phyloP scores from a whole-genome alignment of 208 protist species.

The Jaenimonas drosophilae region DNA sequence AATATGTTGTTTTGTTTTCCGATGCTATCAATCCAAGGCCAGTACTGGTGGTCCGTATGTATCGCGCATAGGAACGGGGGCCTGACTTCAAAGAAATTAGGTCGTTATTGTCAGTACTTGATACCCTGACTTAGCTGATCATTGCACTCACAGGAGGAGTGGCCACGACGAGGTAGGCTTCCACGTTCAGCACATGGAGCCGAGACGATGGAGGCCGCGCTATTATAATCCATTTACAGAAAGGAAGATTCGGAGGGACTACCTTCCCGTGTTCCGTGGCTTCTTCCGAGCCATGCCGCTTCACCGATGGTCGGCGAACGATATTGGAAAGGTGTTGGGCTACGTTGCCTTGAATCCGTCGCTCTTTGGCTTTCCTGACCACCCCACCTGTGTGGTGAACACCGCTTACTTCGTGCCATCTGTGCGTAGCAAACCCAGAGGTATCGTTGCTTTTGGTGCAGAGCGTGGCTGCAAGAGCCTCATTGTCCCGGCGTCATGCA shows the following conservation, averaged over 20 bases:
- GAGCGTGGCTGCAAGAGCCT: conserved; percentile 83
- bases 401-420: conserved; percentile 81
- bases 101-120: no score
- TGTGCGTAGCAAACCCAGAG: conserved; percentile 44
- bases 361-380: conserved; percentile 76
- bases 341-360: conserved; percentile 73
- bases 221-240: conserved; percentile 85
- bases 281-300: conserved; percentile 82
- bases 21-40: no score
- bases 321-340: conserved; percentile 65
- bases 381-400: conserved; percentile 84
- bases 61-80: no score
- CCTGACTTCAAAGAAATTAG: background rate
- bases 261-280: conserved; percentile 60
- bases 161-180: background rate
- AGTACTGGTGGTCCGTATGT: no score
- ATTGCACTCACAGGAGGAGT: no score
- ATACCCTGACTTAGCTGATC: no score
- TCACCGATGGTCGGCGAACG: conserved; percentile 58
- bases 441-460: conserved; percentile 72
- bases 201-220: conserved; percentile 58
- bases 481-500: conserved; percentile 74
- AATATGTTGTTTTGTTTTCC: no score
- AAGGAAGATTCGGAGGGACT: conserved; percentile 16
- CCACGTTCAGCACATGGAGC: conserved; percentile 38